Evolutionary conservation across 2,329 filamentous ascomycete genomes (phyloP).

Genomic region (Hansfordia pulvinata): DNA sequence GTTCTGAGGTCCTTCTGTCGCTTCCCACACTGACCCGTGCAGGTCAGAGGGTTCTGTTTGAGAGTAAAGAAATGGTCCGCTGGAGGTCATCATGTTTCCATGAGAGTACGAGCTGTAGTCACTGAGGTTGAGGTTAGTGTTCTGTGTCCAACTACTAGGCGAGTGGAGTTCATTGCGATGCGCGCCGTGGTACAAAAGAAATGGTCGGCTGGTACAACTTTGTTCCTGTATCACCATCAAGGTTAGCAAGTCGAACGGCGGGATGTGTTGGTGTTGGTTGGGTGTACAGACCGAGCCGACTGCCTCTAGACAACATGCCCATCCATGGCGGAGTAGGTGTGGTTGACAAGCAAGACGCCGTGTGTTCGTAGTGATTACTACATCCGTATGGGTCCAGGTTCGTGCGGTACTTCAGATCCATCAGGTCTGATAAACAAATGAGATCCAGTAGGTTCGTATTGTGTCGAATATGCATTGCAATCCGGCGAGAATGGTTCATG

Average conservation of each 20-base stretch:
- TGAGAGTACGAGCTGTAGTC: conserved; percentile 40
- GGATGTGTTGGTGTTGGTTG: too few species aligned
- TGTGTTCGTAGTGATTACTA: too few species aligned
- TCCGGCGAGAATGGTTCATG: conserved; percentile 10
- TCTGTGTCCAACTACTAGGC: conserved; percentile 30
- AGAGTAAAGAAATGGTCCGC: conserved; percentile 43
- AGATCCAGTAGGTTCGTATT: conserved; percentile 6
- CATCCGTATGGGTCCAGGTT: conserved; percentile 18
- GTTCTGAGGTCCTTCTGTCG: conserved; percentile 47
- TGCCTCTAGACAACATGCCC: conserved; percentile 9
- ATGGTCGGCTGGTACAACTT: conserved; percentile 37
- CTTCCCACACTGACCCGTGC: conserved; percentile 39
- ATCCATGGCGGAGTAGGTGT: conserved; percentile 8
- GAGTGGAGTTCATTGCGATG: conserved; percentile 11
- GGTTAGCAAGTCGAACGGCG: conserved; percentile 21
- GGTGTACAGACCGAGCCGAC: conserved; percentile 24
- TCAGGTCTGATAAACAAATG: conserved; percentile 14
- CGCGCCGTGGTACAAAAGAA: conserved; percentile 16
- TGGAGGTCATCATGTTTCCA: conserved; percentile 33
- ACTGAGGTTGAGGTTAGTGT: conserved; percentile 42
- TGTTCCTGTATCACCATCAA: conserved; percentile 28
- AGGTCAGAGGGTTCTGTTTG: conserved; percentile 47
- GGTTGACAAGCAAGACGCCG: too few species aligned
- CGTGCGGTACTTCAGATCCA: conserved; percentile 9
- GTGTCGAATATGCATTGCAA: conserved; percentile 9